These are phyloP conservation scores for Cyclotella atomus DNA, from an alignment of 108 stramenopile species.

Conservation along the genomic window DNA sequence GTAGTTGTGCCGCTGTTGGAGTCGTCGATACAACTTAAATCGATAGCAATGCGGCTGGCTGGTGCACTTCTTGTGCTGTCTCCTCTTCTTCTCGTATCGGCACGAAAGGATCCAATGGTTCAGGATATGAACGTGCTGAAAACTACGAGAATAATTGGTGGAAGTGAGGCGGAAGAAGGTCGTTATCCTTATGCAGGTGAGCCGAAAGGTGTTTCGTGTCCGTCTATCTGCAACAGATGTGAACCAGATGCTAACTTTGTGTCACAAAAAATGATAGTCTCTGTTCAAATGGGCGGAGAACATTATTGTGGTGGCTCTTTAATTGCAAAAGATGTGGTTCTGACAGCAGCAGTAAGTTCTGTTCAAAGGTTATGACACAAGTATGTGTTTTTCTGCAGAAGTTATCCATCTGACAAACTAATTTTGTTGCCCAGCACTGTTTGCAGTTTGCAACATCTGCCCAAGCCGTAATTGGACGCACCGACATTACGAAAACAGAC, in stretches of 20 bases:
- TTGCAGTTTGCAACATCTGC: background rate
- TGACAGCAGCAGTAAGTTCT: constrained; percentile 3
- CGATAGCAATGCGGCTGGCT: background rate
- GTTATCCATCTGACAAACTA: too few species aligned
- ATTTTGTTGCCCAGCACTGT: too few species aligned
- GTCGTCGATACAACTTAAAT: too few species aligned
- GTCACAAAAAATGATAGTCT: background rate
- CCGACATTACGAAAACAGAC: background rate
- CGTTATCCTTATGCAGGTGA: constrained; percentile 14
- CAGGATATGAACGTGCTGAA: background rate
- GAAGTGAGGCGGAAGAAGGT: constrained; percentile 4
- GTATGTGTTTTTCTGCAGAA: too few species aligned
- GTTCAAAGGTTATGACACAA: too few species aligned
- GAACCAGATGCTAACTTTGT: background rate
- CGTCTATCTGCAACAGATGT: too few species aligned
- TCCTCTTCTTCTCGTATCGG: background rate
- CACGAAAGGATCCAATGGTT: background rate
- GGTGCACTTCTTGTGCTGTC: background rate
- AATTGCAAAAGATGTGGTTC: constrained; percentile 8
- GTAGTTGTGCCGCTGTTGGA: too few species aligned
- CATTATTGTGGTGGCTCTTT: constrained; percentile 9
- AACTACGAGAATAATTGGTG: constrained; percentile 1
- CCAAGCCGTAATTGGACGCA: background rate
- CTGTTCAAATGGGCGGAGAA: background rate
- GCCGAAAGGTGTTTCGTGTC: background rate